Evolutionary conservation across 805 yeast genomes (phyloP).

Genomic region (Barnettozyma pratensis): DNA sequence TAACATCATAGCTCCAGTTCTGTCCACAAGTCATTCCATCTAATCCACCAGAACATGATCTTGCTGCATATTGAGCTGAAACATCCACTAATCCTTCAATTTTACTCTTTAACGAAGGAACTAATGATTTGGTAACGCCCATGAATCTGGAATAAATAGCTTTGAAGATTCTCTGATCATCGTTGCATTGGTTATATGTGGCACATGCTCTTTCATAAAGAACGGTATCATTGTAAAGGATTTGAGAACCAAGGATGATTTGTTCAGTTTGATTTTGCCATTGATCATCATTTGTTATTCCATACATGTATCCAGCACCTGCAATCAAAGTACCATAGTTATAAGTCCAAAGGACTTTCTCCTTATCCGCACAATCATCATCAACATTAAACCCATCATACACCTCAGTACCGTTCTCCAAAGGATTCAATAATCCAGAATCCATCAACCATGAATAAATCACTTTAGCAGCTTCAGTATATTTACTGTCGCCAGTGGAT

Average conservation of each 20-base stretch:
- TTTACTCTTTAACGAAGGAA: conserved; percentile 43
- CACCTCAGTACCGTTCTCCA: conserved; percentile 34
- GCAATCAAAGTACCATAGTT: conserved; percentile 71
- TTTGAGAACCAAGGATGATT: conserved; percentile 22
- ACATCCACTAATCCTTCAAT: conserved; percentile 32
- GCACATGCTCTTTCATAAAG: conserved; percentile 89
- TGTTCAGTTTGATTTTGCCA: conserved; percentile 38
- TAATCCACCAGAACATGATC: conserved; percentile 79
- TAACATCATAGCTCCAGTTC: conserved; percentile 54
- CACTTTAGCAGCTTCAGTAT: conserved; percentile 44
- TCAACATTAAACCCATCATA: conserved; percentile 66
- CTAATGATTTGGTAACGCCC: conserved; percentile 65
- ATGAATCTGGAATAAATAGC: conserved; percentile 74
- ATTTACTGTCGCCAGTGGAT: conserved; percentile 47
- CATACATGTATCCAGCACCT: conserved; percentile 71
- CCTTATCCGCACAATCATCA: conserved; percentile 59
- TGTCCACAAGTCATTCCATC: conserved; percentile 87
- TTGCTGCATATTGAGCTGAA: conserved; percentile 71
- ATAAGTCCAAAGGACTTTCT: conserved; percentile 72
- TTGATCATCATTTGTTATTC: conserved; percentile 54
- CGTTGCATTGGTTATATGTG: conserved; percentile 54
- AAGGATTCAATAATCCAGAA: conserved; percentile 38
- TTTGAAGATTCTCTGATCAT: conserved; percentile 86
- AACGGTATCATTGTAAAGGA: conserved; percentile 39
- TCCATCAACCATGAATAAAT: conserved; percentile 59